phyloP scores from a whole-genome alignment of 176 grass and related monocot species.

The barley (Hordeum vulgare) region MorexV3_pseudomolecules_assembly NC_058518.1:495326397-495326896 shows the following conservation, averaged over 20 bases:
- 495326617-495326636: background rate
- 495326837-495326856: constrained; percentile 95
- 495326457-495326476: constrained; percentile 10
- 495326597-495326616: background rate
- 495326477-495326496: background rate
- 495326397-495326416: constrained; percentile 61
- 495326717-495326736: background rate
- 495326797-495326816: background rate
- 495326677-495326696: background rate
- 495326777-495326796: background rate
- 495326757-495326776: background rate
- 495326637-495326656: background rate
- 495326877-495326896: constrained; percentile 97
- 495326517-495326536: constrained; percentile 12
- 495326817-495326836: constrained; percentile 41
- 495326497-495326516: background rate
- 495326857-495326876: constrained; percentile 99
- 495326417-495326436: constrained; percentile 69
- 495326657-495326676: background rate
- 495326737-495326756: background rate
- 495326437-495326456: constrained; percentile 15
- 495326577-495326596: background rate
- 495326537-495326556: background rate
- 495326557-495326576: constrained; percentile 4
- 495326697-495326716: background rate